Evolutionary conservation across 129 eudicot genomes (phyloP).

Genomic region (Flaveria brownii): DNA sequence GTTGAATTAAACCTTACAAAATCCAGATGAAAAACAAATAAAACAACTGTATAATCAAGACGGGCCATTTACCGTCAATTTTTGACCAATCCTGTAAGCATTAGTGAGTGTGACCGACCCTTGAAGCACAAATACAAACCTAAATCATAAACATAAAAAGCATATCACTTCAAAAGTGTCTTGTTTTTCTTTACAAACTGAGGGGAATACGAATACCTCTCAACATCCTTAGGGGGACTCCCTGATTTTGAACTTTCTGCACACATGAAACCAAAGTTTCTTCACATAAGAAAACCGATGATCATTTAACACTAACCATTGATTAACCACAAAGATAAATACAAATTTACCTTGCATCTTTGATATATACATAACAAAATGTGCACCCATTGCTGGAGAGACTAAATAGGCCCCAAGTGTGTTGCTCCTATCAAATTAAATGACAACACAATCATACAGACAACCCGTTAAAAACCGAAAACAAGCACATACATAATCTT

Average conservation of each 20-base stretch:
- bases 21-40: not conserved
- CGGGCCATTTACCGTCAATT: slow-evolving; percentile 47
- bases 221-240: slow-evolving; percentile 63
- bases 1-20: not conserved
- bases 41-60: slow-evolving; percentile 20
- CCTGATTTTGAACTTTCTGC: slow-evolving; percentile 81
- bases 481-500: slow-evolving; percentile 11
- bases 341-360: slow-evolving; percentile 77
- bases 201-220: slow-evolving; percentile 52
- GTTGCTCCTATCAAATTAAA: slow-evolving; percentile 54
- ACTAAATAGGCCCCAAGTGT: slow-evolving; percentile 83
- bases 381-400: slow-evolving; percentile 89
- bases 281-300: not conserved
- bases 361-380: slow-evolving; percentile 90
- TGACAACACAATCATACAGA: too few species aligned
- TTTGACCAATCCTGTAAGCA: slow-evolving; percentile 48
- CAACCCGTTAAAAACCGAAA: not conserved
- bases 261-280: slow-evolving; percentile 26
- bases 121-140: slow-evolving; percentile 82
- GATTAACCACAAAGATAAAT: not conserved
- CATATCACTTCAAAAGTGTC: not conserved
- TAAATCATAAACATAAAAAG: slow-evolving; percentile 35
- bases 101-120: slow-evolving; percentile 59
- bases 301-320: not conserved
- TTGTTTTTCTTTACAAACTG: not conserved